Evolutionary conservation across 192 early-diverging fungal species (phyloP), one percentile per base, ranked within the genome.

Genomic region (Coemansia furcata): DNA sequence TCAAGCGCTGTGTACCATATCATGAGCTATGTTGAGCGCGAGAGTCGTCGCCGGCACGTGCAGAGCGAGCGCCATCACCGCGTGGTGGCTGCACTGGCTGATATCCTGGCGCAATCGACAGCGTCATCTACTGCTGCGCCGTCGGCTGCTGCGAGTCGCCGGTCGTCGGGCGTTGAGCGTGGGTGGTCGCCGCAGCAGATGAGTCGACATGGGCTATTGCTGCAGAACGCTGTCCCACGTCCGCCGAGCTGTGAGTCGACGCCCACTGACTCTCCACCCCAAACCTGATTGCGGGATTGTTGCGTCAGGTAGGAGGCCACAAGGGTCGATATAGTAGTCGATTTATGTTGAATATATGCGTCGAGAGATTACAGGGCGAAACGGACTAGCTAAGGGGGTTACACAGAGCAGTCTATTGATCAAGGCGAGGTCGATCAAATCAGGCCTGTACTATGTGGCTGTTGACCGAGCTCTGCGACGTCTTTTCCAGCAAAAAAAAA

Each of bases 51-150:
- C 15, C 44, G 79, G n/a, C 71, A 76, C 50, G 29, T 65, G 60
- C 79, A 82, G 57, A 82, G 79, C 68, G 74, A 82, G 55, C 67
- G 79, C 3, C 79, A 82, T 62, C 64, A 71, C 67, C 42, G 66
- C 8, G 59, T 82, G 3, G 74, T 76, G 14, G 62, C 66, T n/a
- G 74, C 71, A 29, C 71, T 82, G 67, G 74, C 79, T 4, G 71
- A 76, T 21, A 72, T 82, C 23, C 65, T 75, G 66, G 54, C 72
- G 29, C 78, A 58, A 30, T 60, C 77, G 3, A 55, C 68, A 26
- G 54, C 65, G 38, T 55, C 71, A 6, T 38, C 72, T 11, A 65
- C 73, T 6, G 73, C 63, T 14, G 63, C 73, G 23, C 63, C 63
- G 36, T 75, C 73, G 9, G 59, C 67, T 6, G 58, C 68, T 6